Evolutionary conservation across 768 basidiomycete species (phyloP).

Genomic region (Xanthoconium purpureum): DNA sequence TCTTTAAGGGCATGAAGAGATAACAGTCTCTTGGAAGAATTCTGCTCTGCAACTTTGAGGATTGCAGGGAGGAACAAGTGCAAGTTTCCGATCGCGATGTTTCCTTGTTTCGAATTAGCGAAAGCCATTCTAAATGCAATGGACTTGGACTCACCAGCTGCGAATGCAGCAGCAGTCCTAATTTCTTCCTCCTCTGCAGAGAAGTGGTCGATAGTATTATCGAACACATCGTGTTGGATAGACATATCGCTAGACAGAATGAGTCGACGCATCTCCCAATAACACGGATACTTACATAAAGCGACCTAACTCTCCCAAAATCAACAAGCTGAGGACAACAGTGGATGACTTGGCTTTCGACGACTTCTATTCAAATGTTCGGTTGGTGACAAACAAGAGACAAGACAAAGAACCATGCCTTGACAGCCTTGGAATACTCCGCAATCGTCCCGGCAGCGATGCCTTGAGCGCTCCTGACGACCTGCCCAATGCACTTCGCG

Average conservation of each 20-base stretch:
- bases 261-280: neutral
- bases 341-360: constrained; percentile 65
- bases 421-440: constrained; percentile 78
- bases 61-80: constrained; percentile 83
- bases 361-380: constrained; percentile 34
- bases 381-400: neutral
- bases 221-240: constrained; percentile 74
- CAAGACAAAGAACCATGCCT: constrained; percentile 42
- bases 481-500: constrained; percentile 80
- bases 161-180: constrained; percentile 89
- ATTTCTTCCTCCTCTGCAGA: constrained; percentile 79
- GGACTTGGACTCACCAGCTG: constrained; percentile 58
- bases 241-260: constrained; percentile 72
- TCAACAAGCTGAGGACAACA: constrained; percentile 79
- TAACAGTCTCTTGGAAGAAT: constrained; percentile 76
- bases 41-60: constrained; percentile 70
- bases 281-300: constrained; percentile 55
- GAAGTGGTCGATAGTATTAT: constrained; percentile 70
- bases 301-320: constrained; percentile 91
- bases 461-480: constrained; percentile 66
- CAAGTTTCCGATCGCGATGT: constrained; percentile 92
- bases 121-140: neutral
- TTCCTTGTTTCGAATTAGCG: constrained; percentile 49
- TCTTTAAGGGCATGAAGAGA: constrained; percentile 93
- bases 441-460: constrained; percentile 82